Evolutionary conservation across 345 rosid genomes (phyloP).

Genomic region (Brassica incana): DNA sequence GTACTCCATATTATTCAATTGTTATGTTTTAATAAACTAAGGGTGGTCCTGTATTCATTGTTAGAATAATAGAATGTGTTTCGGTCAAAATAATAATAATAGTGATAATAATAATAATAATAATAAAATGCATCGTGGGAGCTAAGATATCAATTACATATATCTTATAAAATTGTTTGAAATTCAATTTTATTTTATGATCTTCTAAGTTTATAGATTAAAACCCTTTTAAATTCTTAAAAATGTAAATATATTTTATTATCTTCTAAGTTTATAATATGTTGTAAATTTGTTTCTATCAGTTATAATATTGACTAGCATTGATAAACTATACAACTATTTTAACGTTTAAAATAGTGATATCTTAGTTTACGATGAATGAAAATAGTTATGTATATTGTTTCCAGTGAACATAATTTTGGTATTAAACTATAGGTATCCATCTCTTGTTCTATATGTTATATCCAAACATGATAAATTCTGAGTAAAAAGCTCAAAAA

Average conservation of each 20-base stretch:
- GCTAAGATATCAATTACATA: slow-evolving; percentile 13
- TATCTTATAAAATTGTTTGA: neutral
- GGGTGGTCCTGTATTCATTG: neutral
- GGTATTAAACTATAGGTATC: neutral
- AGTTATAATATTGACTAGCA: neutral
- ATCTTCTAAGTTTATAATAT: neutral
- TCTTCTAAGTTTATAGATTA: neutral
- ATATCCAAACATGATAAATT: neutral
- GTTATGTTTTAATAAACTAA: neutral
- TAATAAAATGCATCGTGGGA: neutral
- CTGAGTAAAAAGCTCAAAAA: neutral
- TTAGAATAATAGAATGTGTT: neutral
- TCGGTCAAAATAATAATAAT: too few relatives aligned
- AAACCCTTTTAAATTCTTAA: neutral
- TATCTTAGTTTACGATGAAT: neutral
- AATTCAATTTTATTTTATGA: neutral
- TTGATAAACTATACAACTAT: neutral
- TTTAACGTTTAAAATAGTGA: neutral
- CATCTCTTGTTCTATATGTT: neutral
- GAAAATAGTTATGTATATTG: neutral
- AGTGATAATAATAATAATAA: too few relatives aligned
- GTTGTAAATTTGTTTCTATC: neutral
- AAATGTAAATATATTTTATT: neutral
- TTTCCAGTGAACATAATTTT: neutral
- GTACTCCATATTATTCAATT: neutral